These are phyloP conservation scores for Cutaneotrichosporon cavernicola DNA, from an alignment of 1,284 basidiomycete genomes.

Conservation along the genomic window DNA sequence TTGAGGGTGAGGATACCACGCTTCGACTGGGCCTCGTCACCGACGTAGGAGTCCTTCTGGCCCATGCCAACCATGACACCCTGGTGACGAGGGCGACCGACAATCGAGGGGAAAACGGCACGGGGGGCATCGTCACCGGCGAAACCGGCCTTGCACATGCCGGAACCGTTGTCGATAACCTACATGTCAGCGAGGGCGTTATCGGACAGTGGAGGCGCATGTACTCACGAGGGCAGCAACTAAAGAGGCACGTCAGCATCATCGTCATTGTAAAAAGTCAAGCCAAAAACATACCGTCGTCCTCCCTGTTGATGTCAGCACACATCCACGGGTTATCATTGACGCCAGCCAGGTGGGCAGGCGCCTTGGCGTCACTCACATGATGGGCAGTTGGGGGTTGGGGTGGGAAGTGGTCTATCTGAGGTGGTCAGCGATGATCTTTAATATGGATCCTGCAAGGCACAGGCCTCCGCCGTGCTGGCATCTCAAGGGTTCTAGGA, in stretches of 20 bases:
- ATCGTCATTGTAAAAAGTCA: background rate
- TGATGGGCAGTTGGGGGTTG: slow-evolving; percentile 8
- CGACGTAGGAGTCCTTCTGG: slow-evolving; percentile 84
- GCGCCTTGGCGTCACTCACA: slow-evolving; percentile 5
- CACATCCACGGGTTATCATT: background rate
- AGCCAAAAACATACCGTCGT: slow-evolving; percentile 40
- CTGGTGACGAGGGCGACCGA: slow-evolving; percentile 87
- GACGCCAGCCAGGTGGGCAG: background rate
- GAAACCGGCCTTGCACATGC: slow-evolving; percentile 91
- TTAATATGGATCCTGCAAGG: slow-evolving; percentile 5
- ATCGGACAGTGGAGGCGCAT: background rate
- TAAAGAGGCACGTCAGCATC: slow-evolving; percentile 20
- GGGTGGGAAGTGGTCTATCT: slow-evolving; percentile 14
- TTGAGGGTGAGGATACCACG: slow-evolving; percentile 90
- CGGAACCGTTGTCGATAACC: slow-evolving; percentile 83
- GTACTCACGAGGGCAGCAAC: slow-evolving; percentile 47
- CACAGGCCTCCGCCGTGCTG: slow-evolving; percentile 2
- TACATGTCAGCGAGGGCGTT: slow-evolving; percentile 22
- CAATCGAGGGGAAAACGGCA: slow-evolving; percentile 79
- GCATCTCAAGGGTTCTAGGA: background rate
- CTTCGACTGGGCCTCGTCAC: slow-evolving; percentile 92
- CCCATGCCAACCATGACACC: slow-evolving; percentile 90
- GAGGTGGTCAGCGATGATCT: slow-evolving; percentile 1
- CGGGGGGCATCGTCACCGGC: slow-evolving; percentile 74
- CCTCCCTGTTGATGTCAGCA: slow-evolving; percentile 40